Percentiles rank a stretch among this genome's conserved stretches.
phyloP scores from a whole-genome alignment of 257 asterid species.

The Nicotiana benthamiana region DNA sequence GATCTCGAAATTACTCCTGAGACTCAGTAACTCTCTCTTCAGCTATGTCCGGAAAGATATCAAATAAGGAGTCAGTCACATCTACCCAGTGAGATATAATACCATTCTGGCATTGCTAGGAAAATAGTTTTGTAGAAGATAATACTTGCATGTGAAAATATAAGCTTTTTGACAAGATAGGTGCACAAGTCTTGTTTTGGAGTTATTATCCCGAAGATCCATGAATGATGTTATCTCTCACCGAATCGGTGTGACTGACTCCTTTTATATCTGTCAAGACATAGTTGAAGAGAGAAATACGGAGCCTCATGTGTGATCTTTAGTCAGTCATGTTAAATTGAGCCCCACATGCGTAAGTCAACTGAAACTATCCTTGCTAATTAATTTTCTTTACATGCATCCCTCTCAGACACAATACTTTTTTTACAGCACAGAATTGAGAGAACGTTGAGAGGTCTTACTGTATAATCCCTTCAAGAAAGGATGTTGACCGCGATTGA shows the following conservation, averaged over 20 bases:
- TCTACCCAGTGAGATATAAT: background rate
- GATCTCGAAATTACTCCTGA: background rate
- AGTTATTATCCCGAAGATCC: background rate
- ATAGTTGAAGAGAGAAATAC: background rate
- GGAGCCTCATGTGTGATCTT: background rate
- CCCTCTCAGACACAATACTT: background rate
- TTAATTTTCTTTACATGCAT: background rate
- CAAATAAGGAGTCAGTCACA: background rate
- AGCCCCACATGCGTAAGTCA: background rate
- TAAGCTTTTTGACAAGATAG: background rate
- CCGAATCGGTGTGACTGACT: background rate
- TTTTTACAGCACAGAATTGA: background rate
- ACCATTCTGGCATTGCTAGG: background rate
- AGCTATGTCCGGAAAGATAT: background rate
- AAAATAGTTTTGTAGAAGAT: background rate
- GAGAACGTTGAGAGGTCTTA: constrained; percentile 23
- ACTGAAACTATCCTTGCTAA: background rate
- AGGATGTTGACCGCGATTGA: constrained; percentile 85
- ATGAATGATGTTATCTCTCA: background rate
- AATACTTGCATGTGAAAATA: background rate
- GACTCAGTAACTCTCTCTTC: background rate
- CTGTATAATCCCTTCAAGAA: constrained; percentile 70
- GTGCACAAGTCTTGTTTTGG: background rate
- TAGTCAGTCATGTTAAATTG: background rate
- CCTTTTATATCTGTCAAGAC: background rate